phyloP scores from a whole-genome alignment of 2,329 filamentous ascomycete species.

The Ilyonectria mors-panacis region DNA sequence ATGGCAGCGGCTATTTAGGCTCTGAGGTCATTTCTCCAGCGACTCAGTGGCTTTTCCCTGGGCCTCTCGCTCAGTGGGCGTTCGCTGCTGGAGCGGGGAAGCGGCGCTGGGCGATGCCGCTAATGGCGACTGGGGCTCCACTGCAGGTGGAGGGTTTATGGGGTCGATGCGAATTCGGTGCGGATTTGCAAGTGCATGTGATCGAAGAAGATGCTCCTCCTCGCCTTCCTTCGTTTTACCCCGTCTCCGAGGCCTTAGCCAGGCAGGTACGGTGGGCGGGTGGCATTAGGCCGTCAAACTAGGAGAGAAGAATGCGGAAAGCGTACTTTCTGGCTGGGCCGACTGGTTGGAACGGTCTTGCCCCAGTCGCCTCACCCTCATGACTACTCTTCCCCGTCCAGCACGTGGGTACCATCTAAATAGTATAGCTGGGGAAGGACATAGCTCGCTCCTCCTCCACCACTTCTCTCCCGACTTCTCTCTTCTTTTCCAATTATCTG shows the following conservation, averaged over 20 bases:
- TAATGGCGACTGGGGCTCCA: conserved; percentile 7
- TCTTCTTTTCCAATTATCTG: conserved; percentile 20
- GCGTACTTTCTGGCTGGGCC: neutral
- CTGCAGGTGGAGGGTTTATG: conserved; percentile 26
- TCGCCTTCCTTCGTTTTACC: conserved; percentile 1
- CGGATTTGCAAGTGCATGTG: conserved; percentile 33
- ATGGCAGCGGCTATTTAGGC: conserved; percentile 17
- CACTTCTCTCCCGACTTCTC: conserved; percentile 5
- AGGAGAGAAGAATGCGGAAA: neutral
- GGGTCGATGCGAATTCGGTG: conserved; percentile 14
- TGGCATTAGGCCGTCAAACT: neutral
- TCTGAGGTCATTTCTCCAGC: conserved; percentile 17
- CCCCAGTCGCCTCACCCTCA: conserved; percentile 17
- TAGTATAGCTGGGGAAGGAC: conserved; percentile 1
- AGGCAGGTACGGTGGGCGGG: neutral
- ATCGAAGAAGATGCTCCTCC: conserved; percentile 15
- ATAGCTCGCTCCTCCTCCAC: conserved; percentile 18
- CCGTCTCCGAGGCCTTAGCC: conserved; percentile 6
- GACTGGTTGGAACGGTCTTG: conserved; percentile 17
- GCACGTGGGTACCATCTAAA: conserved; percentile 27
- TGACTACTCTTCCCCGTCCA: conserved; percentile 8
- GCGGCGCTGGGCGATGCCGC: conserved; percentile 7
- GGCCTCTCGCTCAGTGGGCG: conserved; percentile 8
- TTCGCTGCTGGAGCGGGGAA: conserved; percentile 15
- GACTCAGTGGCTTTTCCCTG: neutral